Conservation (phyloP, 2,329 filamentous ascomycete genomes). For the Helotiales sp. region DNA sequence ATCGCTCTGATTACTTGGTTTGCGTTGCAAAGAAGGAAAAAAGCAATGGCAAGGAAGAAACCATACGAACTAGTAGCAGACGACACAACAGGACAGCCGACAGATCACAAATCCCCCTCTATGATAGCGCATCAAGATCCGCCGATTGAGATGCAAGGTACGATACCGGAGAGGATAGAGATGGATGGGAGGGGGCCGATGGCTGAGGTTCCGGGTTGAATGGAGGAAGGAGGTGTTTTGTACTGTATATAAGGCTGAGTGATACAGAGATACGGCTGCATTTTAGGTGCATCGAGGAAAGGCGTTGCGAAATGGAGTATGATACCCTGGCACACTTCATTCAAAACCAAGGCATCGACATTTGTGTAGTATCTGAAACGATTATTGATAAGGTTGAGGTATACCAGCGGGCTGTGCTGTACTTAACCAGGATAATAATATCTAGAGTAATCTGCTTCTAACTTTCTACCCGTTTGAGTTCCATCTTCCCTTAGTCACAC, state of each 20-base stretch:
- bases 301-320: no score
- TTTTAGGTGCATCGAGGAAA: no score
- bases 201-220: neutral
- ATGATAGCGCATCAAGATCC: neutral
- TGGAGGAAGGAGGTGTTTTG: neutral
- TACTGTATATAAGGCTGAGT: neutral
- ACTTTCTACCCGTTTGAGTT: no score
- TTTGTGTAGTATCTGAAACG: no score
- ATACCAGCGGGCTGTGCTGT: no score
- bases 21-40: neutral
- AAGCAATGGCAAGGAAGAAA: neutral
- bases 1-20: neutral
- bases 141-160: neutral
- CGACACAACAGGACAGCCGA: neutral
- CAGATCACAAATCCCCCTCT: neutral
- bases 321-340: no score
- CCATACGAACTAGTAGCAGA: neutral
- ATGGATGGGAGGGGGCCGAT: neutral
- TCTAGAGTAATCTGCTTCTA: no score
- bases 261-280: no score
- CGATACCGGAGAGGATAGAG: neutral
- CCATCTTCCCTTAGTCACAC: no score
- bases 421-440: no score
- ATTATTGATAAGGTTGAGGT: no score
- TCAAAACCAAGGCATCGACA: no score